Conservation (phyloP, 106 monocot genomes). For the Platanthera zijinensis region DNA sequence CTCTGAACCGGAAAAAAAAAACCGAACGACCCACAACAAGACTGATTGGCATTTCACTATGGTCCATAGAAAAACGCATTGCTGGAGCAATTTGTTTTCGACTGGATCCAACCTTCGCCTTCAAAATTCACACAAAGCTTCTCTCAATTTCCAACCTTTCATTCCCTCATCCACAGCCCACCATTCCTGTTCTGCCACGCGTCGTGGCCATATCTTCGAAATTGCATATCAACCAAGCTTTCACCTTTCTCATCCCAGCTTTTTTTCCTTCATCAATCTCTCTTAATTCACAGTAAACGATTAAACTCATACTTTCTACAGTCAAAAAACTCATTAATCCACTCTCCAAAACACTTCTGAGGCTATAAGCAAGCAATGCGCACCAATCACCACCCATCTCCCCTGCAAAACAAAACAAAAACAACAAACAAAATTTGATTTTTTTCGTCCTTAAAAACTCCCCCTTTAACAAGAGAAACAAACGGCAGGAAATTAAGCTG, state of each 20-base stretch:
- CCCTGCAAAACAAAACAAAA: too few species aligned
- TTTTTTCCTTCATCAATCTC: neutral
- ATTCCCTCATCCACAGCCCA: constrained; percentile 61
- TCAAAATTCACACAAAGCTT: neutral
- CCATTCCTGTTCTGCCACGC: constrained; percentile 55
- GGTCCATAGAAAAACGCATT: too few species aligned
- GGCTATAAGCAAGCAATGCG: neutral
- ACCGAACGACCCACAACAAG: too few species aligned
- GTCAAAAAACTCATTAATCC: neutral
- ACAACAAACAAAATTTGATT: too few species aligned
- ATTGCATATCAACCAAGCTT: constrained; percentile 58
- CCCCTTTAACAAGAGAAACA: neutral
- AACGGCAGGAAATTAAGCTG: neutral
- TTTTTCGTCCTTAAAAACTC: neutral
- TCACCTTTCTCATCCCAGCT: constrained; percentile 7
- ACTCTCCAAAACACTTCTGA: neutral
- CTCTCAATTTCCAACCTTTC: constrained; percentile 15
- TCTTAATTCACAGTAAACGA: neutral
- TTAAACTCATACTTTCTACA: neutral
- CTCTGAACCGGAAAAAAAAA: too few species aligned
- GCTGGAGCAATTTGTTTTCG: too few species aligned
- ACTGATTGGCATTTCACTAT: too few species aligned
- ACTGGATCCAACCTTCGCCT: too few species aligned
- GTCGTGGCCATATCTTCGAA: constrained; percentile 62
- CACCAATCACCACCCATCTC: neutral